Evolutionary conservation across 2,329 filamentous ascomycete species (phyloP), one percentile per base, ranked within the genome.

Genomic region (Exophiala sideris): DNA sequence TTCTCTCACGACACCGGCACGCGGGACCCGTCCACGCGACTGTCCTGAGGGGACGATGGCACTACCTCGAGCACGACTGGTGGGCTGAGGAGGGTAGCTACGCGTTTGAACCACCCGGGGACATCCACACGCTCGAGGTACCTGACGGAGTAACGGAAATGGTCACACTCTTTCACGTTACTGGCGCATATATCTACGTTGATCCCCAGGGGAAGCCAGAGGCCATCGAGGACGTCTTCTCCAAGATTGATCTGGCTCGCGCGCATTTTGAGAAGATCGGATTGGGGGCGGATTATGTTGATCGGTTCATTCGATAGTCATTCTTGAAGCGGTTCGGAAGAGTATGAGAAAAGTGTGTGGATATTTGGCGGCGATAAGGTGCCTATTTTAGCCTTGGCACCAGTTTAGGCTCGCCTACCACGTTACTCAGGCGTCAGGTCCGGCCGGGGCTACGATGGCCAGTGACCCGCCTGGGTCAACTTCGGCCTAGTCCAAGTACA

Each of bases 11-110:
- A 2, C 68, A 71, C 35, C 63, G 67, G 1, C 68, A 70, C 40
- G 63, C 68, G 1, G 68, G 68, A 8, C 61, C 64, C 2, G 68
- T 71, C 0, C 68, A 70, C 33, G 69, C 68, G 3, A 67, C 66
- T 0, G 62, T 65, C 2, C 61, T 71, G 2, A 54, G 60, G 16
- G 68, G 68, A 1, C 60, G 65, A 16, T 71, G 68, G 69, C 69
- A 71, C 48, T 71, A 71, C 40, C 64, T 71, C 2, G 69, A 71
- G 52, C 68, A 71, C 39, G 59, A 62, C 0, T 70, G 68, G 68
- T 71, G 67, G 69, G 69, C 68, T 0, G 63, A 60, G 1, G 66
- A 70, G 46, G 68, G 68, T 4, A 64, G 69, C 2, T 67, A 70
- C 53, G 65, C 67, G 0, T 71, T 65, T 46, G 68, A 70, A 60